Base-by-base conservation (phyloP, 2,329 filamentous ascomycete genomes). In the Fusarium sp. region DNA sequence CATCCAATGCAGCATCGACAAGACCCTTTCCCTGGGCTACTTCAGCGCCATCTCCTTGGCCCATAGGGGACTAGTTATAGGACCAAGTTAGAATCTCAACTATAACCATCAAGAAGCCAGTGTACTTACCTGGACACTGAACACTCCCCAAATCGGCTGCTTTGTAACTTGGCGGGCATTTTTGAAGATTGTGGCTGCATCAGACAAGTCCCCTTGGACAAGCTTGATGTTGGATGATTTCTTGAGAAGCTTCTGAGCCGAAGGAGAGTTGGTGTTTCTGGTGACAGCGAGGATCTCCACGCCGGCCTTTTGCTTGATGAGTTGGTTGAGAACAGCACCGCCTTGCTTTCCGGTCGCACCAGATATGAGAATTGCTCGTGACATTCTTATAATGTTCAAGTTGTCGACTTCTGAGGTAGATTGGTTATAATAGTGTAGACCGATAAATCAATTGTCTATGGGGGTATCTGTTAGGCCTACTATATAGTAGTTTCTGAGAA, bases 221-320 rank as follows among this genome's bases (percentile, higher is more conserved):
- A 92, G 72, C 29, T 84, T 84, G 72, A 91, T 84, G 18, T 83
- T 83, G 12, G 84, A 74, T 3, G 85, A 84, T 62, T 84, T 81
- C 15, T 80, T 64, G 5, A 79, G 74, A 6, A 90, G 84, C 21
- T 80, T 81, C 75, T 88, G 82, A 1, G 89, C 87, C 4, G 83
- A 83, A 2, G 79, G 54, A 0, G 88, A 89, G n/a, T 79, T 77
- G 1, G 84, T 74, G 73, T 91, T 84, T 67, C 90, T 87, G 5
- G 90, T 91, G 27, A 92, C 82, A 11, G 90, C 90, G 21, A 90
- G 83, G 58, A 92, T 87, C 18, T 85, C 82, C 66, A 86, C 84
- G 72, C 79, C 68, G 51, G 79, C 72, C n/a, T 81, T 74, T 9
- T 76, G 64, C 27, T 74, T 73, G 25, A 81, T 42, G 12, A 83